Base-by-base conservation (phyloP, 495 filamentous ascomycete species). In the Arthonia radiata region DNA sequence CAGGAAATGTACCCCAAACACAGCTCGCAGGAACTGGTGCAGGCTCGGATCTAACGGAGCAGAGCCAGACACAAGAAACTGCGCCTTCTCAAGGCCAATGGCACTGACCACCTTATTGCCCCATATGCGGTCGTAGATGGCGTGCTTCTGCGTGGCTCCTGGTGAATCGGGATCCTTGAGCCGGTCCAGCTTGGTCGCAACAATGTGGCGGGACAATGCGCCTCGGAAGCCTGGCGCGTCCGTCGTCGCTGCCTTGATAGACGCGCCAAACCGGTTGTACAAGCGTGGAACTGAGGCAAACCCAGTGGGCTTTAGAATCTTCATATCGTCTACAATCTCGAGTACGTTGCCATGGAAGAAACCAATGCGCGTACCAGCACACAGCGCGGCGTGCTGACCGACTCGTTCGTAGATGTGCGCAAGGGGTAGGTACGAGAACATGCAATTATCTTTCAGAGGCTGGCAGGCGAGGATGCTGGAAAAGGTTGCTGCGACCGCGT, bases 291-390 rank as follows among this genome's bases (percentile, higher is more conserved):
- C 86, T 7, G 78, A 91, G 38, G 67, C 67, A 46, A 97, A 82
- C 5, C 54, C 60, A 8, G 74, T 89, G 1, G 86, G 86, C 12
- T 64, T 67, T 22, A 97, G 56, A 9, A 74, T 34, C 54, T 97
- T 92, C 43, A 97, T 43, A 42, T 97, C 86, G 36, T 97, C 89
- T 3, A 91, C 65, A 9, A 97, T 56, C 33, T 71, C 73, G 4
- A 74, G 37, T 38, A 94, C 78, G 39, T 91, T 75, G 25, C 86
- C 86, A 36, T 91, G 83, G 60, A 90, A 97, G 45, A 83, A 97
- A 13, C 89, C 86, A 43, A 94, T 78, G 13, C 61, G 52, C 7
- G 57, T 63, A 32, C 80, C 83, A 28, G 59, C 54, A 47, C 69
- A 69, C 14, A 94, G 56, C 12, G 64, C 57, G 8, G 50, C 53